Evolutionary conservation across 2,329 filamentous ascomycete genomes (phyloP).

Genomic region (Tricladium varicosporioides): DNA sequence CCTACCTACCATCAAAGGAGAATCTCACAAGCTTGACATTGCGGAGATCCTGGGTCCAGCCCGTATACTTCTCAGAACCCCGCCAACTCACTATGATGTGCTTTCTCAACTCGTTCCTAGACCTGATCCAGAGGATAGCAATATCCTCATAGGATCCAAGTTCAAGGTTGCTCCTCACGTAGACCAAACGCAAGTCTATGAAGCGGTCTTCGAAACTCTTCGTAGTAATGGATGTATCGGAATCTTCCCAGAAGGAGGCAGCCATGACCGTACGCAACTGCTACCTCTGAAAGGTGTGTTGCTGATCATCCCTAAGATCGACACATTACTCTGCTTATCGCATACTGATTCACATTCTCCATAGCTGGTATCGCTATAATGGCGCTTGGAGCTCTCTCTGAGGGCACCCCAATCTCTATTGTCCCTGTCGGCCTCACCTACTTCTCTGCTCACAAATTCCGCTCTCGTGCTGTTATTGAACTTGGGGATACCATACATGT

Average conservation of each 20-base stretch:
- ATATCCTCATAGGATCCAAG: conserved; percentile 54
- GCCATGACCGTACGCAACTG: conserved; percentile 88
- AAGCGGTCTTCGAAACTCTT: conserved; percentile 83
- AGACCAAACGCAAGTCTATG: conserved; percentile 88
- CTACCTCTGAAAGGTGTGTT: conserved; percentile 71
- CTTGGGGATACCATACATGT: conserved; percentile 89
- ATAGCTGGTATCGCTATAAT: conserved; percentile 73
- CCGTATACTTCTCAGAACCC: conserved; percentile 5
- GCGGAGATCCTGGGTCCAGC: conserved; percentile 7
- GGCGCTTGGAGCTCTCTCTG: conserved; percentile 84
- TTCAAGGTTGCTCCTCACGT: conserved; percentile 91
- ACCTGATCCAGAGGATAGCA: not conserved
- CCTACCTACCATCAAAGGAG: conserved; percentile 15
- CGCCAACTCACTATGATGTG: conserved; percentile 3
- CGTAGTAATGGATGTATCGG: conserved; percentile 83
- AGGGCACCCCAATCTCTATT: conserved; percentile 82
- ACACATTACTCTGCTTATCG: not conserved
- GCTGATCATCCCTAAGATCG: not conserved
- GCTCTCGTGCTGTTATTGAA: conserved; percentile 89
- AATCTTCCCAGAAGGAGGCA: conserved; percentile 95
- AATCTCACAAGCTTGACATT: conserved; percentile 18
- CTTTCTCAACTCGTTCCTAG: conserved; percentile 6
- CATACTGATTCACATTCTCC: not conserved
- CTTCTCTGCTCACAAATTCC: conserved; percentile 96
- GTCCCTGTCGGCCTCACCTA: conserved; percentile 98